These are phyloP conservation scores for Agarophyton chilense DNA, from an alignment of 23 red algal genomes.

Conservation along the genomic window DNA sequence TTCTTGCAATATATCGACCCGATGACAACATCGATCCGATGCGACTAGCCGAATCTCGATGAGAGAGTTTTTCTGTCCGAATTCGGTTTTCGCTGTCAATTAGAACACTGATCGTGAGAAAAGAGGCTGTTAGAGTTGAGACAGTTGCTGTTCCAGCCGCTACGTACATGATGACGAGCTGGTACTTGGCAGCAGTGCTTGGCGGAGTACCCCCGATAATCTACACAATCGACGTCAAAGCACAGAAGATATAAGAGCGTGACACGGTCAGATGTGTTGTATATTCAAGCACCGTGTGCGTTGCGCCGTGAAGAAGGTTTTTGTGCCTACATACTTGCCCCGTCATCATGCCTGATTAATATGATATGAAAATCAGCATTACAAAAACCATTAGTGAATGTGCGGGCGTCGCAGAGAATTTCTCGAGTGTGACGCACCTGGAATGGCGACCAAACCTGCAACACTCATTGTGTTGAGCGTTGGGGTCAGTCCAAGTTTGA, in stretches of 20 bases:
- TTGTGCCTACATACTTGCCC: conserved; percentile 37
- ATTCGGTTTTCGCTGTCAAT: conserved; percentile 45
- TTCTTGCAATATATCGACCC: neutral
- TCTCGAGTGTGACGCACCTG: conserved; percentile 60
- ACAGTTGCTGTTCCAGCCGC: conserved; percentile 39
- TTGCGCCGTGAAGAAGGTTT: neutral
- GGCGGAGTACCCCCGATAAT: conserved; percentile 47
- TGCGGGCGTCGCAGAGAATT: neutral
- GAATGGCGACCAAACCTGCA: conserved; percentile 85
- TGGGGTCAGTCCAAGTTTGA: conserved; percentile 79
- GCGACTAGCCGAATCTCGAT: conserved; percentile 45
- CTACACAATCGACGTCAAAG: neutral
- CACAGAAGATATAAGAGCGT: neutral
- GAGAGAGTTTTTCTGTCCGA: conserved; percentile 37
- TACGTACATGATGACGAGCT: conserved; percentile 54
- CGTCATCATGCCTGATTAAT: conserved; percentile 51
- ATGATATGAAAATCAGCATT: neutral
- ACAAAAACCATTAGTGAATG: neutral
- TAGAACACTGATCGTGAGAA: conserved; percentile 36
- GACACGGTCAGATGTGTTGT: neutral
- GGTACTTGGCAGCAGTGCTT: conserved; percentile 61
- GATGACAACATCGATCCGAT: conserved; percentile 23
- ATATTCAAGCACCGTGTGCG: neutral
- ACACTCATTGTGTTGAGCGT: conserved; percentile 83
- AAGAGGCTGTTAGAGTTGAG: conserved; percentile 39